Evolutionary conservation across 2,329 filamentous ascomycete genomes (phyloP).

Genomic region (Teratosphaeria gauchensis): DNA sequence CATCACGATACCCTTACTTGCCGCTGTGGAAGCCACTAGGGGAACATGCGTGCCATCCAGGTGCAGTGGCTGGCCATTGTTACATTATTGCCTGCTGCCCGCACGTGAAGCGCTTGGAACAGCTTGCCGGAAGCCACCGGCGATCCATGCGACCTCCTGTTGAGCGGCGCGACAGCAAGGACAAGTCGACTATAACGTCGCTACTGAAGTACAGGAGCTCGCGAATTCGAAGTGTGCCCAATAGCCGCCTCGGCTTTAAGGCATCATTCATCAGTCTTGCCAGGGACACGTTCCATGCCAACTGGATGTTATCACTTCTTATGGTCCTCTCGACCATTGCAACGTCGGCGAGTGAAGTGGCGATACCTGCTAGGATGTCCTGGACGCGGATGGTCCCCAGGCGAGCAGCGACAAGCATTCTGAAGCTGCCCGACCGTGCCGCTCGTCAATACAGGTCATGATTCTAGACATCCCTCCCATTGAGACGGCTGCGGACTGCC

Average conservation of each 20-base stretch:
- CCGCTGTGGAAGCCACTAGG: too few relatives aligned
- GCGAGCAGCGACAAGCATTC: background rate
- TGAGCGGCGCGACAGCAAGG: background rate
- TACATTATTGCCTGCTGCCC: background rate
- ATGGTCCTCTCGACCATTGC: background rate
- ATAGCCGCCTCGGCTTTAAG: background rate
- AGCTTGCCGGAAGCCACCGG: too few relatives aligned
- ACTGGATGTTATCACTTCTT: background rate
- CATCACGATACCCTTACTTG: background rate
- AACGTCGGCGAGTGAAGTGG: background rate
- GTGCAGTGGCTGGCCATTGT: too few relatives aligned
- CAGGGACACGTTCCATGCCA: background rate
- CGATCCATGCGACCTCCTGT: background rate
- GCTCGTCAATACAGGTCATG: background rate
- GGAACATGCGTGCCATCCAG: background rate
- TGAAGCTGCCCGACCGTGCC: background rate
- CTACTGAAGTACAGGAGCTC: background rate
- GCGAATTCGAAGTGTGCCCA: background rate
- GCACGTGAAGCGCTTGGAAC: background rate
- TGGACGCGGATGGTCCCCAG: background rate
- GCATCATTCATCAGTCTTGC: background rate
- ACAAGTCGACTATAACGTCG: background rate
- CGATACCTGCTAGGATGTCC: background rate
- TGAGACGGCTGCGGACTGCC: background rate
- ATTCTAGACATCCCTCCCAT: background rate